Base-by-base conservation (phyloP, 2,329 filamentous ascomycete genomes). In the Xylariaceae sp. region DNA sequence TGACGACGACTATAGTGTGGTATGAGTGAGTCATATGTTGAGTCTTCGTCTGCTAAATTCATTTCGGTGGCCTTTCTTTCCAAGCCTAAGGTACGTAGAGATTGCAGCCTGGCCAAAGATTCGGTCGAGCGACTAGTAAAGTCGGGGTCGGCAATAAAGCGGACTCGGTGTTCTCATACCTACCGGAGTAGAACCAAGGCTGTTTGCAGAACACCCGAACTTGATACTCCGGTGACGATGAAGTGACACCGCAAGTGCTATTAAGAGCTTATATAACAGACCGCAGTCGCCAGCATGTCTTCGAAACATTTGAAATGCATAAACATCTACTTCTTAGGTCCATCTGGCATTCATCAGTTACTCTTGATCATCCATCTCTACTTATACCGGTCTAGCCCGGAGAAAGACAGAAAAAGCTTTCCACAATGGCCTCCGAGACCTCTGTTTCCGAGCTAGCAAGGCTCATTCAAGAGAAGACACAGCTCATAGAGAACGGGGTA, bases 401-500 rank as follows among this genome's bases (percentile, higher is more conserved):
- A 39, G 19, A 31, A 6, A 39, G 2, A 22, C 39, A 14, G 1
- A 42, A 2, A 12, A 27, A 30, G 18, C 6, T 17, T 44, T 33
- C 39, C 47, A 51, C 22, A 3, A 62, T 61, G 59, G 47, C 61
- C 11, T 33, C 59, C 32, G 39, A 50, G 22, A 57, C 49, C 52
- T 48, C 60, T 2, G 49, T 63, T 44, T 52, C 58, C 18, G 60
- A 62, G 40, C 58, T 63, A 5, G 53, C 60, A 18, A 55, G 53
- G 2, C 55, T 60, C 46, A 54, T 62, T 22, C 48, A 60, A 5
- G 49, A 41, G 7, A 45, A 59, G 12, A 51, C 58, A 6, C 42
- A 49, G 10, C 36, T 45, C 11, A 17, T 63, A 9, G 56, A 60
- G 40, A 48, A 55, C 32, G 56, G 22, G 22, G 22, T 27, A 27